phyloP scores from a whole-genome alignment of 2,329 filamentous ascomycete species.

The Aspergillus hortae region DNA sequence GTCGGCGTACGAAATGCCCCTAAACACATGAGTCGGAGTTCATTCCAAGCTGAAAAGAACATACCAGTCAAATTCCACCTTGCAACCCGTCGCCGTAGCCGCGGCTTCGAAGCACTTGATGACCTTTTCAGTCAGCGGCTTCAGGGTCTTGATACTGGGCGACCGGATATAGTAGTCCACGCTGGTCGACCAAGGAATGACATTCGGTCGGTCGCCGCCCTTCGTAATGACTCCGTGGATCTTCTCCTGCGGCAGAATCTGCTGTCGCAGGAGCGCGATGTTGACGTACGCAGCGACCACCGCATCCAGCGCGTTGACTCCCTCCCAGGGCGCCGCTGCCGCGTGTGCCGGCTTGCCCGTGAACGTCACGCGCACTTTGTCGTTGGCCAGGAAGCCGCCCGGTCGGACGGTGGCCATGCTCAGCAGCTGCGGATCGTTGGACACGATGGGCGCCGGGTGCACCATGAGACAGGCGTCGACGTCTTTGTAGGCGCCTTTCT shows the following conservation, averaged over 20 bases:
- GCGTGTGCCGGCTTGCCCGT: conserved; percentile 54
- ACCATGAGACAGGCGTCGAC: conserved; percentile 41
- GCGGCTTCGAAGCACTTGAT: conserved; percentile 31
- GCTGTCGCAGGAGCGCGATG: conserved; percentile 53
- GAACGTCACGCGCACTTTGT: conserved; percentile 37
- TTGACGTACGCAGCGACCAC: conserved; percentile 44
- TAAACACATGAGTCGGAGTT: not conserved
- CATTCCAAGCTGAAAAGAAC: not conserved
- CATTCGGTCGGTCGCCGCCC: conserved; percentile 52
- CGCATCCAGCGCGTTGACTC: conserved; percentile 57
- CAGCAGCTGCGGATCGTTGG: conserved; percentile 17
- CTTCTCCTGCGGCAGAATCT: conserved; percentile 49
- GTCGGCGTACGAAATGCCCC: conserved; percentile 28
- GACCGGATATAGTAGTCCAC: conserved; percentile 45
- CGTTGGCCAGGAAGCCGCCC: conserved; percentile 28
- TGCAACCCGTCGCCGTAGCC: conserved; percentile 29
- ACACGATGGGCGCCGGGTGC: conserved; percentile 30
- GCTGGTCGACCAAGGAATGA: conserved; percentile 51
- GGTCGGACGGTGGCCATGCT: conserved; percentile 20
- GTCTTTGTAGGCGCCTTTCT: conserved; percentile 39
- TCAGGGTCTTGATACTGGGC: conserved; percentile 36
- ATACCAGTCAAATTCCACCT: conserved; percentile 27
- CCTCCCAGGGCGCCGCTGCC: conserved; percentile 54
- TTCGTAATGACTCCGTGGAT: conserved; percentile 52
- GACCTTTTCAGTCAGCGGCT: conserved; percentile 23